Evolutionary conservation across 495 filamentous ascomycete species (phyloP).

Genomic region (Neurospora sp.): DNA sequence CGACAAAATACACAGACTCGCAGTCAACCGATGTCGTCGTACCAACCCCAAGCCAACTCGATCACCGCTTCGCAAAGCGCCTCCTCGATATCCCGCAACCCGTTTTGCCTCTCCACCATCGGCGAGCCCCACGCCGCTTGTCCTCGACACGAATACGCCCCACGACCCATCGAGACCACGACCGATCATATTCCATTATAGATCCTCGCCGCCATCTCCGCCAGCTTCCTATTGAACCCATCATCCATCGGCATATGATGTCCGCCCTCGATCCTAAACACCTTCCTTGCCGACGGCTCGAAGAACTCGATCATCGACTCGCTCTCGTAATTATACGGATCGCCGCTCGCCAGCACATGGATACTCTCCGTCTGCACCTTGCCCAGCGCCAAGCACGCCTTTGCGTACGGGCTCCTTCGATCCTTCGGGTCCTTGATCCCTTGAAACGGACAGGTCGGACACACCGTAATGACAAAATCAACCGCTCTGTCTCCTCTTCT

Average conservation of each 20-base stretch:
- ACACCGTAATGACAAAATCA: constrained; percentile 11
- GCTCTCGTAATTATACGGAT: constrained; percentile 17
- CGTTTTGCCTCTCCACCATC: not conserved
- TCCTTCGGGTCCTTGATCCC: not conserved
- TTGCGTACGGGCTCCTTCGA: not conserved
- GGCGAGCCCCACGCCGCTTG: not conserved
- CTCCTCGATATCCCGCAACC: not conserved
- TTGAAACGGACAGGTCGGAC: constrained; percentile 18
- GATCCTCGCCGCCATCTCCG: not conserved
- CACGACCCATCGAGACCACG: not conserved
- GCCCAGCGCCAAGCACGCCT: constrained; percentile 3
- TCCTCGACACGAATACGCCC: not conserved
- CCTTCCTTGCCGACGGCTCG: constrained; percentile 4
- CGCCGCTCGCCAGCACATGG: constrained; percentile 16
- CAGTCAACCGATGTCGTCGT: too few species aligned
- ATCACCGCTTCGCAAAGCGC: not conserved
- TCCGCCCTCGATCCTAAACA: constrained; percentile 13
- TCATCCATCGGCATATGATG: constrained; percentile 21
- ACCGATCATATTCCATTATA: not conserved
- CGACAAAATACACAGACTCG: too few species aligned
- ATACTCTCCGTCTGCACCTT: constrained; percentile 9
- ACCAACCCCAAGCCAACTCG: not conserved
- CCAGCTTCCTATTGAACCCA: constrained; percentile 5
- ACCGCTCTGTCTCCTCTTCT: not conserved
- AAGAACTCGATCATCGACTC: constrained; percentile 17